phyloP scores from a whole-genome alignment of 1,139 yeast species.

The Scheffersomyces segobiensis region DNA sequence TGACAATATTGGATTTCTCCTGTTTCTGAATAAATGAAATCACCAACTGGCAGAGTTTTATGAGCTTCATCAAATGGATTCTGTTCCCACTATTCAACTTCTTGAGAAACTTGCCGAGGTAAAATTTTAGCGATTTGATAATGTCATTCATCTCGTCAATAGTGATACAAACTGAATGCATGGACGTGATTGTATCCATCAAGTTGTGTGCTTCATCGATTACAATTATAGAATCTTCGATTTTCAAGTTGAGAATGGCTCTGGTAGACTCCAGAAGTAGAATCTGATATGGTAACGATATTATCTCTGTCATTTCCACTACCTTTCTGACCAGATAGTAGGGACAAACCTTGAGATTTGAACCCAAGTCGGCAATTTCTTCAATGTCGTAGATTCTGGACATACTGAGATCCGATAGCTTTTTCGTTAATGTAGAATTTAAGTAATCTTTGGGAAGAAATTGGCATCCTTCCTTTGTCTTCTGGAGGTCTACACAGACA shows the following conservation, averaged over 20 bases:
- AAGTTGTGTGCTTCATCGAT: slow-evolving; percentile 95
- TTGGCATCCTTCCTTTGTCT: slow-evolving; percentile 47
- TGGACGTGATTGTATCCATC: slow-evolving; percentile 69
- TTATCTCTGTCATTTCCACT: slow-evolving; percentile 62
- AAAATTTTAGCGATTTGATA: slow-evolving; percentile 49
- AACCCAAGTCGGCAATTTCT: slow-evolving; percentile 67
- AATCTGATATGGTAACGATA: slow-evolving; percentile 85
- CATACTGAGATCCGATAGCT: slow-evolving; percentile 61
- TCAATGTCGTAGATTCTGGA: slow-evolving; percentile 79
- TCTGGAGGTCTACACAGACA: slow-evolving; percentile 75
- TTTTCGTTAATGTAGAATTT: slow-evolving; percentile 32
- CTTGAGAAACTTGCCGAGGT: slow-evolving; percentile 59
- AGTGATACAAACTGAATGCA: slow-evolving; percentile 65
- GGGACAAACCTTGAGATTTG: slow-evolving; percentile 64
- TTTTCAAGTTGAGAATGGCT: slow-evolving; percentile 54
- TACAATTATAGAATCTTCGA: slow-evolving; percentile 67
- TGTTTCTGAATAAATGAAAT: slow-evolving; percentile 40
- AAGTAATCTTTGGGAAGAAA: slow-evolving; percentile 43
- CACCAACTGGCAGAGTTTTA: slow-evolving; percentile 56
- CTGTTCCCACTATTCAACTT: slow-evolving; percentile 75
- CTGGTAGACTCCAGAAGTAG: slow-evolving; percentile 68
- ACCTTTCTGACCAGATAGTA: slow-evolving; percentile 73
- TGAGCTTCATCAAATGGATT: slow-evolving; percentile 64
- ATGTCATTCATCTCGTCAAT: slow-evolving; percentile 47
- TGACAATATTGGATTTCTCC: slow-evolving; percentile 26